These are phyloP conservation scores for Pichia exigua DNA, from an alignment of 805 yeast genomes.

Conservation along the genomic window DNA sequence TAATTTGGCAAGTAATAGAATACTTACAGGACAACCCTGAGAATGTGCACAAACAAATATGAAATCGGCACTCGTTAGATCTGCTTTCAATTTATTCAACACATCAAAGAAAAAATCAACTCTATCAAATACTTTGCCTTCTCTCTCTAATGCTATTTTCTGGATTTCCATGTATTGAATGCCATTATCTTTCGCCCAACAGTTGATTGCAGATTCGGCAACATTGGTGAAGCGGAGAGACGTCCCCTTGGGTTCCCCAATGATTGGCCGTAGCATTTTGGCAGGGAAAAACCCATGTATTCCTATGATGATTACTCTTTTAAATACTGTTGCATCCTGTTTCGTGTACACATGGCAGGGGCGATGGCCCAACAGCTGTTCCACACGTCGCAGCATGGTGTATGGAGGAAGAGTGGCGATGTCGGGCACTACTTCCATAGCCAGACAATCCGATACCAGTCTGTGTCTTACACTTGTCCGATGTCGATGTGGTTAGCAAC, in stretches of 20 bases:
- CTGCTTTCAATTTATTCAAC: slow-evolving; percentile 54
- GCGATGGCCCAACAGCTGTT: neutral
- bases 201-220: slow-evolving; percentile 69
- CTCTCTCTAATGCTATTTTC: slow-evolving; percentile 88
- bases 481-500: too few species aligned
- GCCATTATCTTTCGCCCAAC: slow-evolving; percentile 51
- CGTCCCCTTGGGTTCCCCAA: slow-evolving; percentile 96
- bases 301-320: slow-evolving; percentile 75
- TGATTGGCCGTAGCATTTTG: slow-evolving; percentile 69
- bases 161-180: slow-evolving; percentile 48
- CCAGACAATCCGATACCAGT: too few species aligned
- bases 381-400: neutral
- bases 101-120: slow-evolving; percentile 74
- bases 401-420: neutral
- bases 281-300: slow-evolving; percentile 97
- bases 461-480: too few species aligned
- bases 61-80: slow-evolving; percentile 54
- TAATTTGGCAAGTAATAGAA: slow-evolving; percentile 65
- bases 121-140: slow-evolving; percentile 82
- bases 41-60: slow-evolving; percentile 92
- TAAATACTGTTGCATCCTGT: slow-evolving; percentile 23
- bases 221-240: slow-evolving; percentile 85
- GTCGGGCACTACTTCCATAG: neutral
- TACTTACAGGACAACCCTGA: slow-evolving; percentile 91
- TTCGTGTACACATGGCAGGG: slow-evolving; percentile 14